These are phyloP conservation scores for Arabidopsis arenosa DNA, from an alignment of 345 rosid species.

Conservation along the genomic window DNA sequence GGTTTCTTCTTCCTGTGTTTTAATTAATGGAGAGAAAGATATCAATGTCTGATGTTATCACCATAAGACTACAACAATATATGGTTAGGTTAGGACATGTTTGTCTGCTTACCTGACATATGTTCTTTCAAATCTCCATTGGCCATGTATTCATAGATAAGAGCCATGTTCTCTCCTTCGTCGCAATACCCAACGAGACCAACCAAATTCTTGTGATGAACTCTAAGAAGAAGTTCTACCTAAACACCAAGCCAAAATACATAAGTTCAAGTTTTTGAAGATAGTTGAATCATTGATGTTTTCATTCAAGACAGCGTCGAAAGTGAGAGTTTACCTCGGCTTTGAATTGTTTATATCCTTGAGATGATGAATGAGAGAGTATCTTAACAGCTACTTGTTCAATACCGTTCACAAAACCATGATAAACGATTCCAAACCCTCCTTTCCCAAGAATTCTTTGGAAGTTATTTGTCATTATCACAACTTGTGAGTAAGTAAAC, in stretches of 20 bases:
- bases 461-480: constrained; percentile 54
- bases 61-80: not conserved
- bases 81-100: not conserved
- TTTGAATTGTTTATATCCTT: constrained; percentile 50
- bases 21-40: not conserved
- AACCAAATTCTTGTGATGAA: constrained; percentile 62
- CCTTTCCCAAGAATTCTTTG: constrained; percentile 57
- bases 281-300: not conserved
- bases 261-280: not conserved
- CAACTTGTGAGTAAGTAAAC: constrained; percentile 47
- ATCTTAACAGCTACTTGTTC: constrained; percentile 49
- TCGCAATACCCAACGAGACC: constrained; percentile 54
- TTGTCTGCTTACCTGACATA: constrained; percentile 46
- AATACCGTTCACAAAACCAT: constrained; percentile 44
- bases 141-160: constrained; percentile 62
- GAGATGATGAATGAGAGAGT: constrained; percentile 47
- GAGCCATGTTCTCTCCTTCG: constrained; percentile 48
- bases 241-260: constrained; percentile 12
- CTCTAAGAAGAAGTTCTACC: constrained; percentile 62
- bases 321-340: constrained; percentile 44
- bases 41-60: not conserved
- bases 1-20: constrained; percentile 34
- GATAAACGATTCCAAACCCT: constrained; percentile 66
- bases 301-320: not conserved
- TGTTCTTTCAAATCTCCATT: constrained; percentile 52